phyloP scores from a whole-genome alignment of 495 filamentous ascomycete genomes.

The Melanomma pulvis-pyrius region DNA sequence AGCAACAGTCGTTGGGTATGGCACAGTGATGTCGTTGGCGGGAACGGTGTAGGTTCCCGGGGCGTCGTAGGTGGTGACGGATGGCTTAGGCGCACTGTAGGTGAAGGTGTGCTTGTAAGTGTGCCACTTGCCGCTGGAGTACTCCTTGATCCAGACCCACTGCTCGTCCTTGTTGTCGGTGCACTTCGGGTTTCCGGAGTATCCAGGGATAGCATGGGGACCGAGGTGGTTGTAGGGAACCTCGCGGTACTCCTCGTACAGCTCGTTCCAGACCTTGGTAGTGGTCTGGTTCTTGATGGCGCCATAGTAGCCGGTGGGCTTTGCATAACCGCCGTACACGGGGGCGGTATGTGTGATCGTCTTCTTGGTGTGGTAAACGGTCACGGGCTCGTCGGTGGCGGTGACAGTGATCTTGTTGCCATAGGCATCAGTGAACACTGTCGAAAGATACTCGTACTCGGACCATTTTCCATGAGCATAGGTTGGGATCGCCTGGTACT shows the following conservation, averaged over 20 bases:
- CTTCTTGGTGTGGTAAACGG: constrained; percentile 21
- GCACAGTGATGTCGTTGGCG: constrained; percentile 16
- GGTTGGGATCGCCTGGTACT: constrained; percentile 30
- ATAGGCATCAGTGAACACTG: constrained; percentile 16
- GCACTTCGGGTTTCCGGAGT: constrained; percentile 11
- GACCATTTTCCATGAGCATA: constrained; percentile 10
- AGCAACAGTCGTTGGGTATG: constrained; percentile 7
- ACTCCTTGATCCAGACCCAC: constrained; percentile 25
- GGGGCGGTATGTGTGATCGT: constrained; percentile 24
- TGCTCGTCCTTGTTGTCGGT: constrained; percentile 8
- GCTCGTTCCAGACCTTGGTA: constrained; percentile 24
- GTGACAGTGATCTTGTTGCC: constrained; percentile 23
- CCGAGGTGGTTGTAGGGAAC: constrained; percentile 23
- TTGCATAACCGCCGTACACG: background rate
- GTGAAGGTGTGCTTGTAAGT: constrained; percentile 10
- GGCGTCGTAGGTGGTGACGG: constrained; percentile 10
- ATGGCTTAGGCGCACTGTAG: constrained; percentile 20
- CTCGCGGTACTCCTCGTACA: constrained; percentile 18
- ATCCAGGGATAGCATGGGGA: constrained; percentile 21
- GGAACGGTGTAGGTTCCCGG: constrained; percentile 27
- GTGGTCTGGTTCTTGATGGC: background rate
- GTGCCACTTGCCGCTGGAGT: constrained; percentile 15
- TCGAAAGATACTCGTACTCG: constrained; percentile 22
- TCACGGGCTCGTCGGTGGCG: constrained; percentile 17
- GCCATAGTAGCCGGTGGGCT: constrained; percentile 6